These are phyloP conservation scores for Plasmodium vivax DNA, from an alignment of 169 alveolate genomes.

Conservation along the genomic window DNA sequence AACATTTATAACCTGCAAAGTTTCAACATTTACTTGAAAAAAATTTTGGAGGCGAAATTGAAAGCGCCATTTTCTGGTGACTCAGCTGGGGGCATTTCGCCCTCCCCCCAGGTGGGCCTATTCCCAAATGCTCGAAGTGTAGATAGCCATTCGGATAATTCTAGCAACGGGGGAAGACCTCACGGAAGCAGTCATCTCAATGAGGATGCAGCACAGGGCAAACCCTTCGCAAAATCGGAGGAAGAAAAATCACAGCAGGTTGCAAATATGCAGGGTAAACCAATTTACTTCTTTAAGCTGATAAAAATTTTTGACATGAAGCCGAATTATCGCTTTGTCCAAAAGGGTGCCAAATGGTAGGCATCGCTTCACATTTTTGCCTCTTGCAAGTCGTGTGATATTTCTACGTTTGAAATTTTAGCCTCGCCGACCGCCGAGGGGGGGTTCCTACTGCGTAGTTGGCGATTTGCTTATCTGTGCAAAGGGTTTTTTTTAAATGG, in stretches of 20 bases:
- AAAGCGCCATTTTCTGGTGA: slow-evolving; percentile 14
- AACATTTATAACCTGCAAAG: slow-evolving; percentile 64
- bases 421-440: background rate
- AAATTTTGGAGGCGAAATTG: slow-evolving; percentile 10
- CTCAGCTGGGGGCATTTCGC: background rate
- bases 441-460: background rate
- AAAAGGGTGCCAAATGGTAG: background rate
- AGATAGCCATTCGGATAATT: background rate
- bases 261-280: background rate
- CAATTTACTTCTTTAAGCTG: slow-evolving; percentile 63
- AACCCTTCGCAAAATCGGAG: background rate
- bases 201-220: background rate
- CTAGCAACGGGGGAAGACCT: background rate
- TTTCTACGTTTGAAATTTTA: background rate
- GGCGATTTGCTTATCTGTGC: background rate
- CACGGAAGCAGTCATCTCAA: background rate
- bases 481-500: background rate
- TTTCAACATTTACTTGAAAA: slow-evolving; percentile 49
- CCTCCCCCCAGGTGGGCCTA: background rate
- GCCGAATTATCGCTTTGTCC: slow-evolving; percentile 69
- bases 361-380: background rate
- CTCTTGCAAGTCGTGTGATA: background rate
- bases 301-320: slow-evolving; percentile 74
- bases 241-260: background rate
- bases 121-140: background rate